Conservation (phyloP, 805 yeast species). For the Saccharomycopsis amapae region DNA sequence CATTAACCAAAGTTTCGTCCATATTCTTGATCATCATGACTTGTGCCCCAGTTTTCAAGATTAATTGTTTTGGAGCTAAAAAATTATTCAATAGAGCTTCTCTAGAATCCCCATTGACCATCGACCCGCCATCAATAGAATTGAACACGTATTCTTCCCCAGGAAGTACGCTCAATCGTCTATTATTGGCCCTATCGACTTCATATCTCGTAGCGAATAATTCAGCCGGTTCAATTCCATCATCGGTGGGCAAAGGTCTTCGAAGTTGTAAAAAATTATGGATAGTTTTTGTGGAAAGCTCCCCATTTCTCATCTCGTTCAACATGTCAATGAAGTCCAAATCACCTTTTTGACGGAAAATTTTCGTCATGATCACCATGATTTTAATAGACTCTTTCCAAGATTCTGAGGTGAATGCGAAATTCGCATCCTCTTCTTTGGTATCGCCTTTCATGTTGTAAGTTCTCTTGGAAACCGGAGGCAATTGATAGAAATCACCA, state of each 20-base stretch:
- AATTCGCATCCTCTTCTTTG: constrained; percentile 31
- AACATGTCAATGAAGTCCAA: constrained; percentile 62
- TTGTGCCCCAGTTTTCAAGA: constrained; percentile 65
- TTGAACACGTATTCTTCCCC: constrained; percentile 38
- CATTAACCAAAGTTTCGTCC: constrained; percentile 68
- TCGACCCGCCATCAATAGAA: constrained; percentile 38
- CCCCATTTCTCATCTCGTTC: constrained; percentile 65
- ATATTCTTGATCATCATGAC: constrained; percentile 78
- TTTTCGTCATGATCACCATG: constrained; percentile 54
- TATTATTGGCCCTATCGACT: constrained; percentile 58
- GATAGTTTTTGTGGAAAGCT: constrained; percentile 41
- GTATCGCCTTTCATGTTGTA: constrained; percentile 21
- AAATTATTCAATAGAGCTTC: constrained; percentile 42
- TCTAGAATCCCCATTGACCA: constrained; percentile 9
- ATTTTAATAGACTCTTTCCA: constrained; percentile 55
- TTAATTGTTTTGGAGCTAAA: constrained; percentile 51
- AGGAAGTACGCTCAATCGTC: constrained; percentile 39
- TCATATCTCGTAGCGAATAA: constrained; percentile 67
- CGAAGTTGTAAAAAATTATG: constrained; percentile 43
- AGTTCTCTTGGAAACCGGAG: constrained; percentile 50
- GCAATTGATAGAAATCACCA: constrained; percentile 80
- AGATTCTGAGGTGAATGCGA: constrained; percentile 58
- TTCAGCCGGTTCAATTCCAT: constrained; percentile 66
- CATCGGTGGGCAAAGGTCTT: constrained; percentile 44
- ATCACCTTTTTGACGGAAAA: constrained; percentile 75